These are phyloP conservation scores for Ampelomyces quisqualis DNA, from an alignment of 2,329 filamentous ascomycete genomes.

Conservation along the genomic window DNA sequence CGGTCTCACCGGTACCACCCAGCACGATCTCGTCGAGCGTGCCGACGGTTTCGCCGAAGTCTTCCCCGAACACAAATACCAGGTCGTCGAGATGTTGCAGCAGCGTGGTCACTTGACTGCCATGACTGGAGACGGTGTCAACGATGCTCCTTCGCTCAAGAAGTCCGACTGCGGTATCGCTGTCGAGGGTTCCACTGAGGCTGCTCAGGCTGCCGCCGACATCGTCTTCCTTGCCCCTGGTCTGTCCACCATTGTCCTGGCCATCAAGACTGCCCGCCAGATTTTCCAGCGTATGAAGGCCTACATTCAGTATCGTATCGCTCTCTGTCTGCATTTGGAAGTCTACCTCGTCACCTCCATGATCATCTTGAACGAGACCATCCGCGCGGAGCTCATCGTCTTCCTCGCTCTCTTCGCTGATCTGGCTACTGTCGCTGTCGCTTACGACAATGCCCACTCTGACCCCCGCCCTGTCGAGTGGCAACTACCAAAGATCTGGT, in stretches of 20 bases:
- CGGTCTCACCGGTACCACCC: constrained; percentile 69
- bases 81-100: constrained; percentile 74
- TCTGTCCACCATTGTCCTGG: constrained; percentile 69
- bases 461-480: constrained; percentile 75
- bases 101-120: constrained; percentile 71
- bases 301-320: constrained; percentile 76
- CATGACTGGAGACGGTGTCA: constrained; percentile 76
- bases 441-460: constrained; percentile 77
- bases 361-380: constrained; percentile 78
- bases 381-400: constrained; percentile 71
- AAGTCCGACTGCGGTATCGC: constrained; percentile 75
- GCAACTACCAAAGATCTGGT: constrained; percentile 80
- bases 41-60: constrained; percentile 74
- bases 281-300: constrained; percentile 79
- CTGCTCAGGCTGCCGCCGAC: constrained; percentile 70
- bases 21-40: constrained; percentile 75
- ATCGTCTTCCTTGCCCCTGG: constrained; percentile 74
- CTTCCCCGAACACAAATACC: constrained; percentile 75
- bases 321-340: constrained; percentile 71
- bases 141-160: constrained; percentile 72
- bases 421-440: constrained; percentile 75
- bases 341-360: constrained; percentile 76
- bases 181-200: constrained; percentile 70
- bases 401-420: constrained; percentile 79
- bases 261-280: constrained; percentile 72